phyloP scores from a whole-genome alignment of 2,329 filamentous ascomycete genomes.

The Arachnopeziza araneosa region DNA sequence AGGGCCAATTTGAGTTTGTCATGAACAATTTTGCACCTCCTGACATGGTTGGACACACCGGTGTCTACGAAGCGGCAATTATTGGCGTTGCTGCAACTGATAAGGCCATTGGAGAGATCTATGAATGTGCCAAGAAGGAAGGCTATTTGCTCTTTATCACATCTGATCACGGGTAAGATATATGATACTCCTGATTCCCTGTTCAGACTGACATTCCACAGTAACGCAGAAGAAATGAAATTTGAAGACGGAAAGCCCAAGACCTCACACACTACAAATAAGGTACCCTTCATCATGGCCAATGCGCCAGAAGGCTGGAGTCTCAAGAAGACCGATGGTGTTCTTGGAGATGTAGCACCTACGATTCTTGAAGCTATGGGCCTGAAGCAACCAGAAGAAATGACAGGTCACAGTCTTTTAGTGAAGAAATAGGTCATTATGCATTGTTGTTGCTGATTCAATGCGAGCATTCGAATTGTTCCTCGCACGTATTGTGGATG shows the following conservation, averaged over 20 bases:
- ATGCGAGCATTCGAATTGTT: neutral
- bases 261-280: constrained; percentile 96
- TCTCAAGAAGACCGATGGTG: constrained; percentile 69
- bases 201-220: constrained; percentile 17
- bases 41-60: constrained; percentile 99
- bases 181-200: neutral
- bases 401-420: constrained; percentile 82
- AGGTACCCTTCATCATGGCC: constrained; percentile 96
- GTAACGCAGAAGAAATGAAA: constrained; percentile 98
- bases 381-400: constrained; percentile 80
- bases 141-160: constrained; percentile 94
- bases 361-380: constrained; percentile 90
- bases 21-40: constrained; percentile 99
- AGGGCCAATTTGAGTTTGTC: constrained; percentile 87
- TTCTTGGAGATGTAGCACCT: constrained; percentile 97
- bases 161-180: constrained; percentile 74
- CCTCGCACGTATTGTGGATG: neutral
- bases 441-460: neutral
- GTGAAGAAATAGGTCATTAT: constrained; percentile 51
- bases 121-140: constrained; percentile 88
- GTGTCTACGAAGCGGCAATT: constrained; percentile 92
- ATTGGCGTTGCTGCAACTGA: constrained; percentile 81
- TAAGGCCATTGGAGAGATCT: constrained; percentile 87
- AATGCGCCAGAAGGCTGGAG: constrained; percentile 89
- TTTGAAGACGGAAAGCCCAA: constrained; percentile 93